Evolutionary conservation across 805 yeast genomes (phyloP).

Genomic region (Hyphopichia homilentoma): DNA sequence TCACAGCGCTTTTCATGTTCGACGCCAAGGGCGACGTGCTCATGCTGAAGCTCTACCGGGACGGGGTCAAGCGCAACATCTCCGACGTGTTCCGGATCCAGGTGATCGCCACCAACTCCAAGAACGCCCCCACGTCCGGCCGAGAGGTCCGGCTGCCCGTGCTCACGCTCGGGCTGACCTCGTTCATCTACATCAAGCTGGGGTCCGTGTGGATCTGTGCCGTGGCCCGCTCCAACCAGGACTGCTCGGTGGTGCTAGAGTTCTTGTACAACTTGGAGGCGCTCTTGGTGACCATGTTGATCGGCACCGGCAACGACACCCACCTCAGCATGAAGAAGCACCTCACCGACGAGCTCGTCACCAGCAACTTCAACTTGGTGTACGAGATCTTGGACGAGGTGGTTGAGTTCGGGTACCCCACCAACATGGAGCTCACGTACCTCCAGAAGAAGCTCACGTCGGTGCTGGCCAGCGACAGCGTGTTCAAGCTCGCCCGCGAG

Average conservation of each 20-base stretch:
- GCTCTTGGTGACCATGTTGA: constrained; percentile 39
- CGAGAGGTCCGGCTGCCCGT: constrained; percentile 36
- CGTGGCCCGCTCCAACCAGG: constrained; percentile 85
- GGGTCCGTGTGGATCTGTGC: constrained; percentile 76
- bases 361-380: constrained; percentile 62
- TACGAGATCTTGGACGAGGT: constrained; percentile 78
- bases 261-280: constrained; percentile 61
- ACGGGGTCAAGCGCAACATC: constrained; percentile 72
- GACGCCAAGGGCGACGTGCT: constrained; percentile 81
- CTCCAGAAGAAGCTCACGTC: constrained; percentile 15
- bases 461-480: constrained; percentile 13
- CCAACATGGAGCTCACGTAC: constrained; percentile 49
- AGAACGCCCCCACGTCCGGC: constrained; percentile 11
- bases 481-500: constrained; percentile 13
- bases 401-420: constrained; percentile 76
- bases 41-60: constrained; percentile 67
- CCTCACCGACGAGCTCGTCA: constrained; percentile 40
- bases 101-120: constrained; percentile 59
- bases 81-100: constrained; percentile 91
- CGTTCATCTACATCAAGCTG: constrained; percentile 73
- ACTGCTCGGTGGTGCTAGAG: constrained; percentile 77
- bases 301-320: constrained; percentile 8
- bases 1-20: constrained; percentile 76
- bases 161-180: constrained; percentile 86
- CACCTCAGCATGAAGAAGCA: constrained; percentile 5